Conservation (phyloP, 1,284 basidiomycete genomes). For the Dichomitus squalens region DNA sequence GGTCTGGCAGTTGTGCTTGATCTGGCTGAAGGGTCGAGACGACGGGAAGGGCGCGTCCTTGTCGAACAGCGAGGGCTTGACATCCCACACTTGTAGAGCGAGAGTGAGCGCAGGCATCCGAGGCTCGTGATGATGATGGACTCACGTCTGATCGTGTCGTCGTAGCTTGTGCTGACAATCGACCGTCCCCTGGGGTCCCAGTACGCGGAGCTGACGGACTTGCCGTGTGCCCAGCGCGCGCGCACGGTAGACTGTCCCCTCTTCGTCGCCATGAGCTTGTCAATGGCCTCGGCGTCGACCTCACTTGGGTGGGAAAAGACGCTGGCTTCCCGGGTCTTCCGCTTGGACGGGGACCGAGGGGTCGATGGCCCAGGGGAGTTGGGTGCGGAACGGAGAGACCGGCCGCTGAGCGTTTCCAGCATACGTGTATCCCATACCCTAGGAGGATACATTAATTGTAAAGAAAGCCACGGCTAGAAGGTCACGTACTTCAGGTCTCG, state of each 20-base stretch:
- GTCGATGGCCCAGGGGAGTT: slow-evolving; percentile 10
- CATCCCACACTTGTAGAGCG: slow-evolving; percentile 67
- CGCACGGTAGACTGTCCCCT: slow-evolving; percentile 56
- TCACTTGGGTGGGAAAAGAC: slow-evolving; percentile 35
- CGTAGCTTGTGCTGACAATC: slow-evolving; percentile 81
- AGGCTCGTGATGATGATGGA: slow-evolving; percentile 8
- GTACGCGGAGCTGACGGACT: slow-evolving; percentile 78
- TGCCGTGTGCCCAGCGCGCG: slow-evolving; percentile 66
- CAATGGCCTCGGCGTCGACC: slow-evolving; percentile 52
- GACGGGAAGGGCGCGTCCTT: slow-evolving; percentile 52
- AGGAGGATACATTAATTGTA: neutral
- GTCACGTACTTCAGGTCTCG: slow-evolving; percentile 61
- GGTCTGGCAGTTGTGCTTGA: slow-evolving; percentile 77
- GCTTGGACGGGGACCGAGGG: slow-evolving; percentile 9
- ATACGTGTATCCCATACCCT: slow-evolving; percentile 82
- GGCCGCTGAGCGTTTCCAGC: slow-evolving; percentile 45
- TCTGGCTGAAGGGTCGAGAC: slow-evolving; percentile 59
- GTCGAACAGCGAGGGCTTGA: slow-evolving; percentile 50
- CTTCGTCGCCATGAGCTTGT: slow-evolving; percentile 49
- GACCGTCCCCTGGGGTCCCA: slow-evolving; percentile 78
- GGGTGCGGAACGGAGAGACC: slow-evolving; percentile 15
- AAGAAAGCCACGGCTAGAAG: neutral
- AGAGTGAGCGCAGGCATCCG: neutral
- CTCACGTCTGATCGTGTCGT: slow-evolving; percentile 71
- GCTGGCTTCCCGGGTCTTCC: neutral